Evolutionary conservation across 164 flowering plant species (phyloP).

Genomic region (Aristolochia fimbriata): DNA sequence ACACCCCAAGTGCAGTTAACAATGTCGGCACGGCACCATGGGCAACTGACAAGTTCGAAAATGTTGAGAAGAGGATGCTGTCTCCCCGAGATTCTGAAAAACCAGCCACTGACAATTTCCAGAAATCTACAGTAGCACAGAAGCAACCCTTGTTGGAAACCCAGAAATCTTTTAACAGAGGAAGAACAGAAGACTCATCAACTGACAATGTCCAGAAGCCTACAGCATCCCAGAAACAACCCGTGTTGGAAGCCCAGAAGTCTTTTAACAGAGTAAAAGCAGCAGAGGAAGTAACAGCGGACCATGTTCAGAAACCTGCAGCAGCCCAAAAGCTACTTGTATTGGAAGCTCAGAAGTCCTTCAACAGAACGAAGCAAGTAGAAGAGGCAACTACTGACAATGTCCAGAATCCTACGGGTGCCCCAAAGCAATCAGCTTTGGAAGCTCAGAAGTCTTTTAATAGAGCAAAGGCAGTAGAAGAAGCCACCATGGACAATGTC

Average conservation of each 20-base stretch:
- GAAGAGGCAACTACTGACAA: slow-evolving; percentile 26
- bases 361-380: no score
- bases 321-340: slow-evolving; percentile 29
- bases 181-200: slow-evolving; percentile 30
- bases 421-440: slow-evolving; percentile 25
- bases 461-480: slow-evolving; percentile 34
- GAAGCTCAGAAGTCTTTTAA: slow-evolving; percentile 53
- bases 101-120: slow-evolving; percentile 25
- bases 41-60: slow-evolving; percentile 88
- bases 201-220: slow-evolving; percentile 36
- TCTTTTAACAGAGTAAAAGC: no score
- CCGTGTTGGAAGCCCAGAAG: slow-evolving; percentile 1
- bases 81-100: slow-evolving; percentile 66
- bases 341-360: no score
- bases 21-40: slow-evolving; percentile 52
- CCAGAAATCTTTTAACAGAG: slow-evolving; percentile 46
- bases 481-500: slow-evolving; percentile 18
- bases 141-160: slow-evolving; percentile 46
- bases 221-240: slow-evolving; percentile 13
- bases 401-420: slow-evolving; percentile 37
- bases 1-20: slow-evolving; percentile 34
- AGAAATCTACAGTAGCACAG: slow-evolving; percentile 36
- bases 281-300: slow-evolving; percentile 20
- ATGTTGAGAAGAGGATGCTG: slow-evolving; percentile 48
- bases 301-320: slow-evolving; percentile 1